phyloP scores from a whole-genome alignment of 73 alveolate species.

The Tetrahymena borealis region DNA sequence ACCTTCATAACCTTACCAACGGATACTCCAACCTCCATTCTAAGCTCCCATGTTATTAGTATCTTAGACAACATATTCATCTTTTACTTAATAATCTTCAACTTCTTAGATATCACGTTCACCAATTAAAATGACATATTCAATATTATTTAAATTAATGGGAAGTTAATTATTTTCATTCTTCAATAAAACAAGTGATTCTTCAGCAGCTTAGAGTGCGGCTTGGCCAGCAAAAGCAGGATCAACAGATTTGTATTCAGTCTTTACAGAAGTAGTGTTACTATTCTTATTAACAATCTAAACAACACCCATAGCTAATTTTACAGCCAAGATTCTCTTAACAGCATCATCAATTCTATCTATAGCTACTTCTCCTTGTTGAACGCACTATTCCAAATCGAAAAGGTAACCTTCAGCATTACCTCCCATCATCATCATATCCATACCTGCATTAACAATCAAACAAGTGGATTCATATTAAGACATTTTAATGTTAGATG shows the following conservation, averaged over 20 bases:
- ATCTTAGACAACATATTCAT: conserved; percentile 20
- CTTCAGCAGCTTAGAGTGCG: conserved; percentile 35
- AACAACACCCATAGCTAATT: conserved; percentile 32
- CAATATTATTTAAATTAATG: background rate
- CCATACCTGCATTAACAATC: conserved; percentile 45
- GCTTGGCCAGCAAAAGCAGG: background rate
- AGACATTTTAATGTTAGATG: conserved; percentile 15
- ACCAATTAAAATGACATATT: conserved; percentile 41
- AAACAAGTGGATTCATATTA: conserved; percentile 16
- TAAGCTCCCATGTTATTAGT: conserved; percentile 49
- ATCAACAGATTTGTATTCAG: background rate
- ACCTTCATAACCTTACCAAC: conserved; percentile 55
- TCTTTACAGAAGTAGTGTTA: background rate
- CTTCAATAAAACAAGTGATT: conserved; percentile 42
- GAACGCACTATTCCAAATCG: background rate
- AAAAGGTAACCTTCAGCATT: conserved; percentile 4
- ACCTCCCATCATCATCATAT: conserved; percentile 50
- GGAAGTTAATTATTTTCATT: conserved; percentile 20
- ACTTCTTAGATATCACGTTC: conserved; percentile 14
- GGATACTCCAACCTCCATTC: conserved; percentile 56
- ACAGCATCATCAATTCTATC: conserved; percentile 52
- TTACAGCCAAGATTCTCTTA: conserved; percentile 45
- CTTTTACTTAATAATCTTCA: background rate
- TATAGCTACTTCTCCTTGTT: conserved; percentile 2
- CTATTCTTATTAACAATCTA: background rate